Percentiles rank a stretch among this genome's conserved stretches.
phyloP scores from a whole-genome alignment of 108 stramenopile species.

The Cyclotella choctawhatcheeana region DNA sequence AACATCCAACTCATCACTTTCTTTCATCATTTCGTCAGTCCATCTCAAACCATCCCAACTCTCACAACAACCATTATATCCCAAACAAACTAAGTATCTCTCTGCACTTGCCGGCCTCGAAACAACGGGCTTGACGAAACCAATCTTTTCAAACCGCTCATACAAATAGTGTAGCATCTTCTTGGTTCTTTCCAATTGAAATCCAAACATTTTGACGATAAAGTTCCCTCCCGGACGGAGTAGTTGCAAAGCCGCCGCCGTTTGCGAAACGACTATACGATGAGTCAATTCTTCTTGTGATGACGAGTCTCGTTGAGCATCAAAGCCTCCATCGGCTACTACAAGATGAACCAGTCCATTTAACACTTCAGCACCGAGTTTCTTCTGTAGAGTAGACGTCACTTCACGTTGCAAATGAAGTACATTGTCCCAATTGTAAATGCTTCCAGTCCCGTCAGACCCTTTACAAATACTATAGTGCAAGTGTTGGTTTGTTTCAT shows the following conservation, averaged over 20 bases:
- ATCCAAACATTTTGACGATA: slow-evolving; percentile 85
- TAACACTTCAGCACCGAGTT: neutral
- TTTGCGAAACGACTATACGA: slow-evolving; percentile 77
- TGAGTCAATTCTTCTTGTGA: slow-evolving; percentile 77
- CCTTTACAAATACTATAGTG: slow-evolving; percentile 67
- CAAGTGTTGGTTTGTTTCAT: slow-evolving; percentile 5
- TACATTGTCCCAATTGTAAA: slow-evolving; percentile 88
- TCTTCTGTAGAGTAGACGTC: neutral
- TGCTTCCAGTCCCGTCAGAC: slow-evolving; percentile 79
- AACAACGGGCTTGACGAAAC: slow-evolving; percentile 75
- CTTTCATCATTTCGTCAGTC: slow-evolving; percentile 51
- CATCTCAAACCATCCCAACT: slow-evolving; percentile 63
- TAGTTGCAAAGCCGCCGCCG: slow-evolving; percentile 71
- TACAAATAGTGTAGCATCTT: slow-evolving; percentile 36
- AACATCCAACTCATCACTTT: neutral
- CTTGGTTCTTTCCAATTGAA: slow-evolving; percentile 56
- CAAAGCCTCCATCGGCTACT: slow-evolving; percentile 90
- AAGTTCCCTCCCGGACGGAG: slow-evolving; percentile 65
- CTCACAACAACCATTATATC: slow-evolving; percentile 52
- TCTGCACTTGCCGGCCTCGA: slow-evolving; percentile 89
- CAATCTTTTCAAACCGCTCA: slow-evolving; percentile 54
- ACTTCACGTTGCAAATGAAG: slow-evolving; percentile 48
- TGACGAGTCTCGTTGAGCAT: slow-evolving; percentile 84
- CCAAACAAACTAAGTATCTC: slow-evolving; percentile 74
- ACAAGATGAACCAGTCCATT: slow-evolving; percentile 61